Base-by-base conservation (phyloP, 495 filamentous ascomycete genomes). In the Penicillium manginii region DNA sequence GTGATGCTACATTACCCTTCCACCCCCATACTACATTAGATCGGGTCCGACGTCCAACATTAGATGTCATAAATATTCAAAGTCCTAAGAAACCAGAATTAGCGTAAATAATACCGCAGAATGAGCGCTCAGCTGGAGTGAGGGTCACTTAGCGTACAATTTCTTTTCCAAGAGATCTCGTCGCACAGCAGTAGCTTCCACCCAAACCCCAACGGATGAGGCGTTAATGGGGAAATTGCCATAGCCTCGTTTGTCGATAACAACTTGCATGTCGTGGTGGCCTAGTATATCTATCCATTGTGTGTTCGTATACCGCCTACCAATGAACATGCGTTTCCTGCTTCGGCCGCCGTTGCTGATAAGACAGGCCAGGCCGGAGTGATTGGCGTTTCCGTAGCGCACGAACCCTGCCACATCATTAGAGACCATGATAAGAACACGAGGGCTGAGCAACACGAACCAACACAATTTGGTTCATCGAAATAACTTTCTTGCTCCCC, bases 401-500 rank as follows among this genome's bases (percentile, higher is more conserved):
- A 88, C 83, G 75, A 86, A 91, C 1, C 76, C 75, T 76, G 54
- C n/a, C 21, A 29, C 23, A 9, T 8, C 18, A 48, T 69, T 47
- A 47, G 45, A 42, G 59, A 54, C n/a, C 55, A 33, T 45, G 47
- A 32, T 22, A 42, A 52, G 32, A 21, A 26, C 17, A 42, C 32
- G 18, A 10, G 32, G 48, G 26, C 49, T 56, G 18, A 23, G 53
- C 14, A 2, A 23, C 4, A 63, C 68, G 11, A 19, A 63, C 88
- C 89, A 57, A 92, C 81, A 67, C 88, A 91, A 33, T 84, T 86
- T 22, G 73, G 64, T 42, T 79, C 77, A 69, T 89, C 82, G 58
- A 88, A 88, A 67, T 90, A 91, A 59, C 91, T 86, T 17, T 78
- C 73, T 60, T 91, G 88, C 29, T 77, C 67, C 11, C 89, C 88